phyloP scores from a whole-genome alignment of 768 basidiomycete genomes.

The Phaffia tasmanica region DNA sequence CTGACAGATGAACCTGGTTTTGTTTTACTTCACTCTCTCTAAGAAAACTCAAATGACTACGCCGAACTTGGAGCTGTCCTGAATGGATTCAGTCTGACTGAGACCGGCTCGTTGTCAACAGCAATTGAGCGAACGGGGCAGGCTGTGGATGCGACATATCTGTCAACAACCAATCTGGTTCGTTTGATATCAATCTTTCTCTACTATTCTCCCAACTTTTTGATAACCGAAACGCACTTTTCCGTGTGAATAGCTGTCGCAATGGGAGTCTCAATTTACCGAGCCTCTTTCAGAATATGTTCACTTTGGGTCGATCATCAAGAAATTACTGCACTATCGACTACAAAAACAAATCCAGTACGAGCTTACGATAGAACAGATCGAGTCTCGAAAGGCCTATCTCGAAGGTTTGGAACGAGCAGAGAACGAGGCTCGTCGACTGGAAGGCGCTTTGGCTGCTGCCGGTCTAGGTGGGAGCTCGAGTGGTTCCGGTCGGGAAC shows the following conservation, averaged over 20 bases:
- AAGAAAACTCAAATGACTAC: conserved; percentile 74
- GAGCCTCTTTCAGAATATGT: conserved; percentile 92
- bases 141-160: conserved; percentile 84
- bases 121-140: conserved; percentile 96
- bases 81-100: conserved; percentile 87
- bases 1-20: neutral
- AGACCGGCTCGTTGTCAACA: conserved; percentile 57
- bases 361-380: conserved; percentile 84
- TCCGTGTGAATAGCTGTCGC: conserved; percentile 55
- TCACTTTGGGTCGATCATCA: conserved; percentile 90
- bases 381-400: conserved; percentile 71
- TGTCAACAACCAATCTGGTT: conserved; percentile 81
- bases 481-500: neutral
- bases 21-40: neutral
- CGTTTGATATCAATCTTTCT: neutral
- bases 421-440: conserved; percentile 74
- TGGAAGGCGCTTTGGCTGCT: conserved; percentile 66
- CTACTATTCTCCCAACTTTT: neutral
- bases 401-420: conserved; percentile 85
- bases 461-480: conserved; percentile 18
- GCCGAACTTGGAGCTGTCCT: conserved; percentile 81
- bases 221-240: neutral
- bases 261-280: conserved; percentile 86
- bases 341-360: conserved; percentile 97
- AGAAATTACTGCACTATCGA: conserved; percentile 81